Evolutionary conservation across 129 eudicot species (phyloP).

Genomic region (Chrysanthemum makinoi): DNA sequence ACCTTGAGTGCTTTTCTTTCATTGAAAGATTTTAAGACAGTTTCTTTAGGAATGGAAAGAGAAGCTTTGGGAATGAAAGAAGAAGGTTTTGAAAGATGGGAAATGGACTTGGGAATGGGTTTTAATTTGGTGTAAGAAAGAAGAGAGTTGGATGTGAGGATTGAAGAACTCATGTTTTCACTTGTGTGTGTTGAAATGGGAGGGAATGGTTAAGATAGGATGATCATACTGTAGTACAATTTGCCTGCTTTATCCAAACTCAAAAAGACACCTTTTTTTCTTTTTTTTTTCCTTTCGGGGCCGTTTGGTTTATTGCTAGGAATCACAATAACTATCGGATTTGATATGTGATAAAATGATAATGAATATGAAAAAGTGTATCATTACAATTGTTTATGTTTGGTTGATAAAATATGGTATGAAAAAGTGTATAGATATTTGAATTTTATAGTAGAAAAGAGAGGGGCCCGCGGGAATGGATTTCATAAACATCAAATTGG

Average conservation of each 20-base stretch:
- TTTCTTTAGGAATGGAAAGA: constrained; percentile 53
- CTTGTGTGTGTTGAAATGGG: constrained; percentile 9
- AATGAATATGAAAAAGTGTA: too few species aligned
- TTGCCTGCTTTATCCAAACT: constrained; percentile 28
- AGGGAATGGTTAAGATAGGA: constrained; percentile 38
- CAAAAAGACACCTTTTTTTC: constrained; percentile 9
- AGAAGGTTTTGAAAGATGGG: constrained; percentile 35
- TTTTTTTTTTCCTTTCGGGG: too few species aligned
- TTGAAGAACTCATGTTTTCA: constrained; percentile 48
- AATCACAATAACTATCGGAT: too few species aligned
- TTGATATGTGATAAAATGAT: too few species aligned
- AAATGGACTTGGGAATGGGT: constrained; percentile 29
- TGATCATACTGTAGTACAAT: not conserved
- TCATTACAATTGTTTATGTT: too few species aligned
- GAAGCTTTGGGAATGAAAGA: constrained; percentile 50
- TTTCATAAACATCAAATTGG: too few species aligned
- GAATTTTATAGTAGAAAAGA: too few species aligned
- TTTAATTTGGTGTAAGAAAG: constrained; percentile 43
- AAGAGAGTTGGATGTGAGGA: constrained; percentile 45
- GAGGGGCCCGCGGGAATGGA: too few species aligned
- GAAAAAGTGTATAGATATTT: too few species aligned
- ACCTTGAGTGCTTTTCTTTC: constrained; percentile 87
- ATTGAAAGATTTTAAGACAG: constrained; percentile 65
- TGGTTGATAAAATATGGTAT: too few species aligned
- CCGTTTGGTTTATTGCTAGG: too few species aligned